Conservation (phyloP, 2,329 filamentous ascomycete genomes). For the Colletotrichum costaricense region DNA sequence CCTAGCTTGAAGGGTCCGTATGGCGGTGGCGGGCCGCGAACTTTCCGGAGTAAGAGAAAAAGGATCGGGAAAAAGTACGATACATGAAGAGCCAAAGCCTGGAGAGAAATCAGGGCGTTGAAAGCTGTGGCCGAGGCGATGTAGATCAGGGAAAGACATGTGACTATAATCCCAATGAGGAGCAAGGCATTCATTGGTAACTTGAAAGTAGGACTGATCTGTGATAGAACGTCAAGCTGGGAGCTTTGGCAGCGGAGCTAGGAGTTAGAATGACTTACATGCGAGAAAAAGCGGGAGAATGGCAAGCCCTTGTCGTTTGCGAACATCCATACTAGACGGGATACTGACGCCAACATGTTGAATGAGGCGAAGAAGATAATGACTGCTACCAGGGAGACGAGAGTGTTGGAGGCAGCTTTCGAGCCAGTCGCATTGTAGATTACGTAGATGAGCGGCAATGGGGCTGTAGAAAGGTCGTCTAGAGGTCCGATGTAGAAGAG, state of each 20-base stretch:
- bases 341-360: not conserved
- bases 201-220: not conserved
- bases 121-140: not conserved
- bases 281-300: not conserved
- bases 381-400: not conserved
- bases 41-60: not conserved
- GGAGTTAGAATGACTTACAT: not conserved
- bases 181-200: not conserved
- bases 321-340: not conserved
- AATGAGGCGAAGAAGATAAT: not conserved
- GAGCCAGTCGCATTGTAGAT: not conserved
- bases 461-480: not conserved
- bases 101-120: not conserved
- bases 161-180: not conserved
- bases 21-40: not conserved
- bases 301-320: not conserved
- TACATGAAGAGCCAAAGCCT: not conserved
- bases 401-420: not conserved
- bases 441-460: not conserved
- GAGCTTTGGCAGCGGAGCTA: no score
- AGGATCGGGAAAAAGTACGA: conserved; percentile 2
- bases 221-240: not conserved
- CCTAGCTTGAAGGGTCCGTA: not conserved
- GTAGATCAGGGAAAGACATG: not conserved
- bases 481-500: not conserved